Conservation (phyloP, 345 rosid genomes). For the Sonneratia caseolaris region DNA sequence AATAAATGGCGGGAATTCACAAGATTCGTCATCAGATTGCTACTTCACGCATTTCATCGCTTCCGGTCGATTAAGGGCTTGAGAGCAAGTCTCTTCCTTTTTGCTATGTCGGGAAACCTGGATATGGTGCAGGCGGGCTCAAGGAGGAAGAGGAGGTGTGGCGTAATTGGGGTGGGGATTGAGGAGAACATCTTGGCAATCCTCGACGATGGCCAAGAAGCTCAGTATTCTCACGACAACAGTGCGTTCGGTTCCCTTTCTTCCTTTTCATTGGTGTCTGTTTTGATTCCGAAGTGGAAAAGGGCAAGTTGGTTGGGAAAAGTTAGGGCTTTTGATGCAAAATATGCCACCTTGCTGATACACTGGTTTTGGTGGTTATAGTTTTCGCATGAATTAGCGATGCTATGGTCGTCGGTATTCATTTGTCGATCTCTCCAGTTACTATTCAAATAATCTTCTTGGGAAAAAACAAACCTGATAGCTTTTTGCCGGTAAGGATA, state of each 20-base stretch:
- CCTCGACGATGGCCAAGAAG: conserved; percentile 47
- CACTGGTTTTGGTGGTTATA: background rate
- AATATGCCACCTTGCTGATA: background rate
- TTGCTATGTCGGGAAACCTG: background rate
- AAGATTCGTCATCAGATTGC: background rate
- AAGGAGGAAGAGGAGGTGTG: conserved; percentile 8
- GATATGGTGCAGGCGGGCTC: background rate
- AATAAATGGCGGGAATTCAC: background rate
- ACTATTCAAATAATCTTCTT: background rate
- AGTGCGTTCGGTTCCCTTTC: conserved; percentile 16
- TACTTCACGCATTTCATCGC: background rate
- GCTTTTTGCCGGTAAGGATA: background rate
- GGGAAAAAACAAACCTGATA: background rate
- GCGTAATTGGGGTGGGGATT: conserved; percentile 23
- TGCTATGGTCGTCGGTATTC: background rate
- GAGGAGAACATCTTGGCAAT: conserved; percentile 73
- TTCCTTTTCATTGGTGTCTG: background rate
- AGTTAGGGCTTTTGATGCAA: background rate
- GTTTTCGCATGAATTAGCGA: background rate
- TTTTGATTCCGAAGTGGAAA: background rate
- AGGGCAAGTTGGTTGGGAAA: background rate
- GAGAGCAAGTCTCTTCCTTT: background rate
- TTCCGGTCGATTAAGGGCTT: background rate
- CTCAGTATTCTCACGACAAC: conserved; percentile 56
- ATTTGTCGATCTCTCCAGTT: background rate